Percentiles rank a stretch among this genome's conserved stretches.
Conservation (phyloP, 2,329 filamentous ascomycete genomes). For the Colletotrichum noveboracense region DNA sequence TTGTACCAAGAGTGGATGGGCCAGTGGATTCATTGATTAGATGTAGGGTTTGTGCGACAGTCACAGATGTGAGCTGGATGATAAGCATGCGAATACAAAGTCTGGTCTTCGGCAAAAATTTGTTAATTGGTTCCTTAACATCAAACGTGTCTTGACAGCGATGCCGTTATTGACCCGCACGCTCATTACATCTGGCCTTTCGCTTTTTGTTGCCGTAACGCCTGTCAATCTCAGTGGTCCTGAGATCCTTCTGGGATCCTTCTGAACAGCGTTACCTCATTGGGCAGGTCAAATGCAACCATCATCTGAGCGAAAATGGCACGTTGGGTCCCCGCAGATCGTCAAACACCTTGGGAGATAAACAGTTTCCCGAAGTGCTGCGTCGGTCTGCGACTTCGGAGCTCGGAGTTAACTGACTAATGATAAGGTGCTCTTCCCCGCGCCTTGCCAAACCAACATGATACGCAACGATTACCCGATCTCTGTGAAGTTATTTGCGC, state of each 20-base stretch:
- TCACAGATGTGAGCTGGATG: background rate
- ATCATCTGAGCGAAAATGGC: background rate
- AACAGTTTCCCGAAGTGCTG: background rate
- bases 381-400: background rate
- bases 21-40: constrained; percentile 22
- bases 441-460: background rate
- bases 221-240: background rate
- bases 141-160: background rate
- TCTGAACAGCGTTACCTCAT: background rate
- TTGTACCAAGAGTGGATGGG: constrained; percentile 29
- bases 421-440: background rate
- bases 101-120: background rate
- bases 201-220: background rate
- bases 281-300: background rate
- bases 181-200: background rate
- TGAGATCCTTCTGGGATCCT: background rate
- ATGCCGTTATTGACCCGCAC: background rate
- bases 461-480: background rate
- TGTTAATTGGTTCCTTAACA: background rate
- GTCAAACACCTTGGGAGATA: background rate
- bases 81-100: background rate
- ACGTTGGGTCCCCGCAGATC: background rate
- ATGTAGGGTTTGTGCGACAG: background rate
- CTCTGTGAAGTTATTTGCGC: background rate
- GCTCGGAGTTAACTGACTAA: background rate